A percentile compares a stretch with the other conserved stretches of the same genome.
Conservation (phyloP, 441 rosid species). For the Croton setiger region DNA sequence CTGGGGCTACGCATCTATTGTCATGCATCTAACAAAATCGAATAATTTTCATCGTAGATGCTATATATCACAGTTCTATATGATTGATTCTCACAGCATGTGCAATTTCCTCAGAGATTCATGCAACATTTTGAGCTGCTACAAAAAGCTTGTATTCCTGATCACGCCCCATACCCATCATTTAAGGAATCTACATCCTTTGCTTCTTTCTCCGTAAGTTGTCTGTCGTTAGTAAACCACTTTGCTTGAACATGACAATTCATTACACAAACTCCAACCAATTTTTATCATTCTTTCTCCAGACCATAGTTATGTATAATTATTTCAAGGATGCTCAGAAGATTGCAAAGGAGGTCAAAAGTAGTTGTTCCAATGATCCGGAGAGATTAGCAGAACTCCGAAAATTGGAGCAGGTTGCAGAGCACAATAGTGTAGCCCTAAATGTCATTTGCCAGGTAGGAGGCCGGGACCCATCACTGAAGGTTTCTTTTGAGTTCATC, state of each 20-base stretch:
- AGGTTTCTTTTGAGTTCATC: slow-evolving; percentile 77
- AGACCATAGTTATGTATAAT: slow-evolving; percentile 67
- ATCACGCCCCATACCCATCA: slow-evolving; percentile 60
- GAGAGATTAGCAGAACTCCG: slow-evolving; percentile 68
- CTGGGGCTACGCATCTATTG: no score
- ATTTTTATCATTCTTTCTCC: slow-evolving; percentile 11
- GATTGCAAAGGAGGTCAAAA: slow-evolving; percentile 75
- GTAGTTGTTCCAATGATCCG: slow-evolving; percentile 60
- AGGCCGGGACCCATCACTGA: slow-evolving; percentile 62
- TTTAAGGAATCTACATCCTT: slow-evolving; percentile 71
- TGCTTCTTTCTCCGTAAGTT: slow-evolving; percentile 70
- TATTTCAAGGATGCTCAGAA: slow-evolving; percentile 90
- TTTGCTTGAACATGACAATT: background rate
- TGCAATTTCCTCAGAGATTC: slow-evolving; percentile 57
- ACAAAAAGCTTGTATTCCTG: slow-evolving; percentile 90
- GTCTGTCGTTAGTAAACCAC: background rate
- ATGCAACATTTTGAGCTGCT: slow-evolving; percentile 91
- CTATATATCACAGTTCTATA: background rate
- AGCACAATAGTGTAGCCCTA: slow-evolving; percentile 74
- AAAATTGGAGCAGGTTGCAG: slow-evolving; percentile 85
- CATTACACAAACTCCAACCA: background rate
- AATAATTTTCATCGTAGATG: background rate
- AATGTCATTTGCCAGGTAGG: slow-evolving; percentile 59
- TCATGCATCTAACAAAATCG: background rate
- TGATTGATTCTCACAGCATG: slow-evolving; percentile 16